Evolutionary conservation across 2,329 filamentous ascomycete species (phyloP), one percentile per base, ranked within the genome.

Genomic region (Calonectria pauciramosa): DNA sequence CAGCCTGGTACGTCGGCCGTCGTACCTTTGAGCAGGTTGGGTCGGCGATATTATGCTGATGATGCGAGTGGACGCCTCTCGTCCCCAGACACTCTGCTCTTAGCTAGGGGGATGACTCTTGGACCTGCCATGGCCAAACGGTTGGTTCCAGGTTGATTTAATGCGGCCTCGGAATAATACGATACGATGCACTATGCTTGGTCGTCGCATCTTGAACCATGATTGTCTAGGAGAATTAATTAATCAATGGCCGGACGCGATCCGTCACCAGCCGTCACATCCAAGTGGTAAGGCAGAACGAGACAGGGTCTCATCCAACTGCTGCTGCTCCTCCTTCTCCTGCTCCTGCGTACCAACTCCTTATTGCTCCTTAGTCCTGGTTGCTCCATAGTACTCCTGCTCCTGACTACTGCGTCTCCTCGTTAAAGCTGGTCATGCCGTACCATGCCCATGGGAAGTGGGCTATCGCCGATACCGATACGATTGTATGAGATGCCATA

Each of bases 41-140:
- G 75, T 71, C 68, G 72, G 74, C 77, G 66, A 71, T 65, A 76
- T 76, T 71, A 76, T 80, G 75, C 72, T 72, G 73, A 69, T 47
- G 72, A 73, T 75, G 76, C 32, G 68, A 75, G 77, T 80, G 76
- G 79, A 80, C 79, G 79, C 79, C 79, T 79, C 79, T 74, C 63
- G 64, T 68, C 66, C 75, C 73, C 71, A 72, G 60, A 69, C 47
- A 60, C 72, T 66, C 30, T 67, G 65, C 64, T 63, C 51, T 77
- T 65, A 20, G 52, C 64, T 68, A 68, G 49, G 66, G 68, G 72
- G 64, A 36, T 47, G 41, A 64, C 56, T 68, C 68, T 70, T 73
- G 67, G 71, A 72, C 54, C 54, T 66, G 77, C 71, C 66, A 68
- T 65, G 70, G 74, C 59, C 52, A 63, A 68, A 76, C 56, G 74